Evolutionary conservation across 495 filamentous ascomycete genomes (phyloP), one percentile per base, ranked within the genome.

Genomic region (Aspergillus cristatus): DNA sequence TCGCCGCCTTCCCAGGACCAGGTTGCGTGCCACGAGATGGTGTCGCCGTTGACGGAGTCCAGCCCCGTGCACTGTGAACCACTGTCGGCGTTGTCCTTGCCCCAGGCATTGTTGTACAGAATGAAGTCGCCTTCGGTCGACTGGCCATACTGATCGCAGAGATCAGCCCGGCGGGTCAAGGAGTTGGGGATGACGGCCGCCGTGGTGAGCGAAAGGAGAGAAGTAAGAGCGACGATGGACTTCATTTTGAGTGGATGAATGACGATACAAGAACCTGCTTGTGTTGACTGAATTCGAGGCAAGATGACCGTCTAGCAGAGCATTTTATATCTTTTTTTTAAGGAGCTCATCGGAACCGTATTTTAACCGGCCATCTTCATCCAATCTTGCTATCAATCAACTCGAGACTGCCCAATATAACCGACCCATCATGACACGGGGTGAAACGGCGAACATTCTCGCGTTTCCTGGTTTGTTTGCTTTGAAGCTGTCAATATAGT

Each of bases 41-140:
- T 67, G 43, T 42, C 57, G 32, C 65, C 63, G 38, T 48, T 65
- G 26, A 63, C 44, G 8, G 64, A 65, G 48, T 72, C 65, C 17
- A 79, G 51, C 1, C 60, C 64, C 7, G 73, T 71, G 63, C 78
- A 81, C 55, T 81, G 76, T 11, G 46, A 64, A 22, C 77, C 78
- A 17, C 62, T 56, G 22, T 55, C 60, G 29, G 70, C 58, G 28
- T 43, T 44, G 34, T 41, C 41, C 34, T 50, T 28, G 18, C 73
- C 74, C 72, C 73, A 77, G 31, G 75, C 58, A 50, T 78, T 65
- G 53, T 75, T 70, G 51, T 70, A 70, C 34, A 79, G 38, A 36
- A 63, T 76, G 48, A 68, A 78, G 33, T 51, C 58, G 28, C 69
- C 70, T 1, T 62, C n/a, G 60, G 4, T 47, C 54, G 29, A 50